phyloP scores from a whole-genome alignment of 768 basidiomycete genomes.

The Lactarius tabidus region DNA sequence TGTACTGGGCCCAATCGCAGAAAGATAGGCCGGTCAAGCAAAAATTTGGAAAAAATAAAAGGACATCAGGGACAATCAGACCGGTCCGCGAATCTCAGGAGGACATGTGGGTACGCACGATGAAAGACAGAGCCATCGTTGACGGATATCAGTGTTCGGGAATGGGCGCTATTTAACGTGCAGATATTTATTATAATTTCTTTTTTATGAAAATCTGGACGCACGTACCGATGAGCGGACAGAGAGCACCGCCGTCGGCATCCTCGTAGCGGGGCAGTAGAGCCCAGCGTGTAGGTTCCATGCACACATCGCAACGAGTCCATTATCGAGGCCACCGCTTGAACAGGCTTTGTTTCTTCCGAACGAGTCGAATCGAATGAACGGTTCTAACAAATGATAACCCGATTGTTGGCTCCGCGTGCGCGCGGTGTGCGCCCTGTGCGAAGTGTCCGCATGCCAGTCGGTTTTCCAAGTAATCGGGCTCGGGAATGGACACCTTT shows the following conservation, averaged over 20 bases:
- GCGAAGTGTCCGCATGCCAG: constrained; percentile 80
- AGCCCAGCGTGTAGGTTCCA: constrained; percentile 75
- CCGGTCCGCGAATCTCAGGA: too few species aligned
- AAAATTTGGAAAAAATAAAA: too few species aligned
- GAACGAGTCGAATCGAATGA: not conserved
- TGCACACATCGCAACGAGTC: constrained; percentile 70
- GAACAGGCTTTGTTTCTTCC: too few species aligned
- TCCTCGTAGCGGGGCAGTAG: constrained; percentile 83
- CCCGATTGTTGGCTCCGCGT: constrained; percentile 40
- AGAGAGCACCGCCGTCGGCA: constrained; percentile 76
- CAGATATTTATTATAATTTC: constrained; percentile 18
- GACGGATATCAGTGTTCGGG: constrained; percentile 86
- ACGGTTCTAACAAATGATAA: too few species aligned
- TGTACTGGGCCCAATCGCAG: too few species aligned
- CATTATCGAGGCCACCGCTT: constrained; percentile 26
- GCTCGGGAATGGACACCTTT: constrained; percentile 95
- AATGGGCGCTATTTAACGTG: constrained; percentile 78
- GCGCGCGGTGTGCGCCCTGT: constrained; percentile 52
- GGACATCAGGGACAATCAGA: too few species aligned
- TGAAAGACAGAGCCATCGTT: too few species aligned
- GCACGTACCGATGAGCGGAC: constrained; percentile 86
- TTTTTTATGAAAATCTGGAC: constrained; percentile 16
- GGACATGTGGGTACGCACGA: too few species aligned
- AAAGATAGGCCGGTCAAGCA: too few species aligned
- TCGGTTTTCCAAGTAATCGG: constrained; percentile 94